Conservation (phyloP, 148 eudicot genomes). For the Heliosperma pusillum region DNA sequence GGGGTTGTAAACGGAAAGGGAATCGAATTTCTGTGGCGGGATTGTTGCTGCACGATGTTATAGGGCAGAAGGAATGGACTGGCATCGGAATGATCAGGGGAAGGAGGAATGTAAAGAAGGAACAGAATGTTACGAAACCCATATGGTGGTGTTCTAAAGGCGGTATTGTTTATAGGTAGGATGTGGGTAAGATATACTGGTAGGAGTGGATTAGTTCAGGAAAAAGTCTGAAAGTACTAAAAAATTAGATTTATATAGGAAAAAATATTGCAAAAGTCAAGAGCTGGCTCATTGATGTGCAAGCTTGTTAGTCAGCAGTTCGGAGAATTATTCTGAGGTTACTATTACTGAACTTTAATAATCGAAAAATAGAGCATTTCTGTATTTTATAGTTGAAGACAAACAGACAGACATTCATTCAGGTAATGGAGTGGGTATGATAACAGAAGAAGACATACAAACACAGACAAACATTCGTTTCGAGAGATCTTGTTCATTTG, state of each 20-base stretch:
- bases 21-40: conserved; percentile 34
- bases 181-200: conserved; percentile 3
- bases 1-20: conserved; percentile 45
- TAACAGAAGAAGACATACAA: conserved; percentile 12
- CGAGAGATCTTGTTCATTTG: background rate
- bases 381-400: background rate
- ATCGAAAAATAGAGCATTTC: background rate
- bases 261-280: conserved; percentile 20
- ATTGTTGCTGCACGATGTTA: conserved; percentile 34
- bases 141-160: conserved; percentile 19
- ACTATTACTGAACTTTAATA: background rate
- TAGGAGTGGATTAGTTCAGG: conserved; percentile 19
- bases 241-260: background rate
- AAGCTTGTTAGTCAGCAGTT: conserved; percentile 16
- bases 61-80: conserved; percentile 29
- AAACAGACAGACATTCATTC: background rate
- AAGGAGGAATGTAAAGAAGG: conserved; percentile 24
- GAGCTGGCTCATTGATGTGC: conserved; percentile 25
- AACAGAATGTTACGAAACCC: conserved; percentile 32
- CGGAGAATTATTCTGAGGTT: background rate
- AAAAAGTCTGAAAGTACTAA: background rate
- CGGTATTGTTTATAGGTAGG: background rate
- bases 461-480: background rate
- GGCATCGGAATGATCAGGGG: conserved; percentile 18
- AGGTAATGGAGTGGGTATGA: conserved; percentile 18